Percentiles rank a stretch among this genome's conserved stretches.
Evolutionary conservation across 352 stramenopile species (phyloP).

Genomic region (Globisporangium barbulae): DNA sequence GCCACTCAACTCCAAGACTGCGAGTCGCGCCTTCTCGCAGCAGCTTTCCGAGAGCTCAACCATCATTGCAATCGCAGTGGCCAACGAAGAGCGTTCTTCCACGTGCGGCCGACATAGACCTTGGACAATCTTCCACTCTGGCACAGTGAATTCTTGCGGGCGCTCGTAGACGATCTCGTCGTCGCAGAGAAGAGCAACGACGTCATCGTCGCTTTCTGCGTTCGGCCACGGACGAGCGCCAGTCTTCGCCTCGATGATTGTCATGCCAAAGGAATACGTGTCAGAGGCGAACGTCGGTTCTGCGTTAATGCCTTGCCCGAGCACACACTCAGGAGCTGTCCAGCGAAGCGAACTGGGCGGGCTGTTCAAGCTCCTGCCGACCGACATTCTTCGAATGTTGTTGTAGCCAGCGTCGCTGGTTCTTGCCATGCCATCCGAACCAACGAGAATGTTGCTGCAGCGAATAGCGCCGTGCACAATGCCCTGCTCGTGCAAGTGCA

Average conservation of each 20-base stretch:
- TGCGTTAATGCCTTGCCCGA: neutral
- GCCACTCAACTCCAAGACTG: neutral
- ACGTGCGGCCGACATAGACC: neutral
- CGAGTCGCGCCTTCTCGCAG: neutral
- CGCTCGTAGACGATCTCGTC: neutral
- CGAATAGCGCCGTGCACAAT: neutral
- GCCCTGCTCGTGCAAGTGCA: neutral
- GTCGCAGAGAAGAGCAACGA: neutral
- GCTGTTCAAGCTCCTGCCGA: neutral
- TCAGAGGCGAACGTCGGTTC: neutral
- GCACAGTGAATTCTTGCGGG: neutral
- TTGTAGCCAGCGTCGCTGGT: neutral
- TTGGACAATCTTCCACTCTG: constrained; percentile 3
- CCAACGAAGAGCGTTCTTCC: neutral
- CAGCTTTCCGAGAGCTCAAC: neutral
- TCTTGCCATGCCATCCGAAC: neutral
- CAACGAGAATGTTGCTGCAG: neutral
- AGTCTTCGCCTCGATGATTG: constrained; percentile 4
- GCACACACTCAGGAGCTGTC: neutral
- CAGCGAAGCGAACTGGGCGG: neutral
- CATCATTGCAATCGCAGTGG: neutral
- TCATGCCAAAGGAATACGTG: neutral
- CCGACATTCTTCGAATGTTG: neutral
- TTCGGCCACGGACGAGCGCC: neutral
- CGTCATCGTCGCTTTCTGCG: neutral